These are phyloP conservation scores for Fomitopsis pulvina DNA, from an alignment of 768 basidiomycete genomes.

Conservation along the genomic window DNA sequence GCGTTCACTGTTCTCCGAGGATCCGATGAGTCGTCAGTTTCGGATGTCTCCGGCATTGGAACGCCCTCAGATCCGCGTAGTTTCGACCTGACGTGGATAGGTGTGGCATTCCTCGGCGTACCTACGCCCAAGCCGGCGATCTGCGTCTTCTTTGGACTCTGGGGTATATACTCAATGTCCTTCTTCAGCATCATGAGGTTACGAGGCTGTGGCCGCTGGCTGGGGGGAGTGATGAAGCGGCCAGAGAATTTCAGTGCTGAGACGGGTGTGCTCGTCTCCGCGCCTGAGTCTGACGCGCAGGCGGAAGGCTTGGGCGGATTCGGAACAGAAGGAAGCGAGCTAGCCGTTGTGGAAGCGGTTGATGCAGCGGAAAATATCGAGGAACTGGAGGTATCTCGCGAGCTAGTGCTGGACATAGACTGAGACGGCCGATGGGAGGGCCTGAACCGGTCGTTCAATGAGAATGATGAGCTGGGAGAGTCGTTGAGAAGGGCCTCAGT, in stretches of 20 bases:
- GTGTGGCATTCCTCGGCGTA: conserved; percentile 12
- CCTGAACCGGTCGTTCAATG: conserved; percentile 16
- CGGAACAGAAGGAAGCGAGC: conserved; percentile 7
- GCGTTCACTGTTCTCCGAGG: neutral
- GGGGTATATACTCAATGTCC: conserved; percentile 69
- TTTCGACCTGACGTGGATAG: conserved; percentile 7
- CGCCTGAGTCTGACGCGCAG: neutral
- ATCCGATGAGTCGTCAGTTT: conserved; percentile 4
- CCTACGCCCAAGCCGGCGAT: conserved; percentile 26
- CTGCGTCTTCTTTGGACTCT: conserved; percentile 58
- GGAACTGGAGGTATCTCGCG: conserved; percentile 5
- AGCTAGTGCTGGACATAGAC: conserved; percentile 1
- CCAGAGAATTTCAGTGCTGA: conserved; percentile 10
- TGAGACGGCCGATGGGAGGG: conserved; percentile 2
- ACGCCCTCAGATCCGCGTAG: neutral
- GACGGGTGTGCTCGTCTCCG: neutral
- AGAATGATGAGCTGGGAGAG: neutral
- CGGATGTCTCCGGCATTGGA: conserved; percentile 9
- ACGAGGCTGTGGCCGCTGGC: conserved; percentile 29
- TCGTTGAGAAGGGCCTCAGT: neutral
- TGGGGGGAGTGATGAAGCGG: conserved; percentile 15
- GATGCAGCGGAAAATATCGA: conserved; percentile 15
- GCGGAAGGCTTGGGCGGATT: conserved; percentile 9
- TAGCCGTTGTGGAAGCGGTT: conserved; percentile 9
- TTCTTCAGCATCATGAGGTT: conserved; percentile 59